These are phyloP conservation scores for Solanum sitiens DNA, from an alignment of 257 asterid genomes.

Conservation along the genomic window DNA sequence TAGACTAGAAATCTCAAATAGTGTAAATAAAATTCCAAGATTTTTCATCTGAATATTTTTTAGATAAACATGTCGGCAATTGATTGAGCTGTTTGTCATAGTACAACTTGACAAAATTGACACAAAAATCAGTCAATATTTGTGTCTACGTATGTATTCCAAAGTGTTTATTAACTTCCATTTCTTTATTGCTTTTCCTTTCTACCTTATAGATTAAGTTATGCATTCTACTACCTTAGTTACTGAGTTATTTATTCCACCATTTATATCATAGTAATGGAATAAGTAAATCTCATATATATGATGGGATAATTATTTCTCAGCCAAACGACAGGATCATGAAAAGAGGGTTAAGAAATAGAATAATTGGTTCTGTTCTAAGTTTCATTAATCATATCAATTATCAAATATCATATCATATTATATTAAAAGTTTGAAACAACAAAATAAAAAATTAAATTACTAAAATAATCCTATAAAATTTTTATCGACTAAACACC, in stretches of 20 bases:
- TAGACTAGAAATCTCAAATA: conserved; percentile 8
- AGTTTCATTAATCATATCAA: not conserved
- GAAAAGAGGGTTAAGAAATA: not conserved
- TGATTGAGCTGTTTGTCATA: not conserved
- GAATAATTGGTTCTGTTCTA: not conserved
- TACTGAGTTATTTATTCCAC: not conserved
- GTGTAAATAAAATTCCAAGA: not conserved
- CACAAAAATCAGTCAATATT: not conserved
- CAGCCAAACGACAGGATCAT: not conserved
- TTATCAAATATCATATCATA: no score
- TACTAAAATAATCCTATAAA: no score
- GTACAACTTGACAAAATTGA: not conserved
- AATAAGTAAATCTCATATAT: no score
- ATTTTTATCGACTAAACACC: not conserved
- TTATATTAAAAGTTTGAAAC: no score
- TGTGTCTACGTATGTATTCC: not conserved
- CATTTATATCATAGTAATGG: no score
- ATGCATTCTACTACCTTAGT: not conserved
- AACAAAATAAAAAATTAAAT: no score
- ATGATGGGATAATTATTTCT: no score
- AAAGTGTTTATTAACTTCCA: not conserved
- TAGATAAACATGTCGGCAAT: not conserved
- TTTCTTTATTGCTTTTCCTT: not conserved
- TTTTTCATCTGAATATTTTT: not conserved
- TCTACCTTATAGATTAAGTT: not conserved